A percentile compares a stretch with the other conserved stretches of the same genome.
Evolutionary conservation across 2,329 filamentous ascomycete species (phyloP).

Genomic region (Plectosphaerella cucumerina): DNA sequence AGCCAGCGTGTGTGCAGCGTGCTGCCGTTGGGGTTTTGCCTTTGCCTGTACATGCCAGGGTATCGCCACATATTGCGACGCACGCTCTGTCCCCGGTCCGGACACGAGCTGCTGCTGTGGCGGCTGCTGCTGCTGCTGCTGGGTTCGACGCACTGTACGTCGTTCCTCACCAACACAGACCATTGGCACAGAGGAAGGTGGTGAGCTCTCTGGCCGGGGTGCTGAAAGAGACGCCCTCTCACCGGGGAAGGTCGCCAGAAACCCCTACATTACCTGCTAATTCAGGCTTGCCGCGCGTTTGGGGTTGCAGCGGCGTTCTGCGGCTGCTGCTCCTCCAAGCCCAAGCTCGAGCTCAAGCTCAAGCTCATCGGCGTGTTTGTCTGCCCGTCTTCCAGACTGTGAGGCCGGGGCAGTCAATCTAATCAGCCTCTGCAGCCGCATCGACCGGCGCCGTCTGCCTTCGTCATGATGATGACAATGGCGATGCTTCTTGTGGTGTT

Average conservation of each 20-base stretch:
- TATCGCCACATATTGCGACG: background rate
- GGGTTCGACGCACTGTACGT: background rate
- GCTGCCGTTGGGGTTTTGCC: background rate
- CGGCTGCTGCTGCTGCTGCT: background rate
- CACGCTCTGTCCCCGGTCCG: background rate
- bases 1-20: too few species aligned
- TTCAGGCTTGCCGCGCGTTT: background rate
- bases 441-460: background rate
- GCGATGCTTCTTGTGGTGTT: background rate
- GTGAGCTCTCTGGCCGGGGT: too few species aligned
- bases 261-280: background rate
- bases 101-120: background rate
- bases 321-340: background rate
- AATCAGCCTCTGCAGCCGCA: background rate
- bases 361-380: too few species aligned
- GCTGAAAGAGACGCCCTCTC: too few species aligned
- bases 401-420: background rate
- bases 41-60: background rate
- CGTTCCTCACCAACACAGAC: background rate
- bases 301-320: background rate
- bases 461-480: background rate
- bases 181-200: too few species aligned
- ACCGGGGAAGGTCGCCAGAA: background rate
- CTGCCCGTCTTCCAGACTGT: too few species aligned
- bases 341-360: too few species aligned